A percentile compares a stretch with the other conserved stretches of the same genome.
Conservation (phyloP, 2,329 filamentous ascomycete genomes). For the Stachybotrys elegans region DNA sequence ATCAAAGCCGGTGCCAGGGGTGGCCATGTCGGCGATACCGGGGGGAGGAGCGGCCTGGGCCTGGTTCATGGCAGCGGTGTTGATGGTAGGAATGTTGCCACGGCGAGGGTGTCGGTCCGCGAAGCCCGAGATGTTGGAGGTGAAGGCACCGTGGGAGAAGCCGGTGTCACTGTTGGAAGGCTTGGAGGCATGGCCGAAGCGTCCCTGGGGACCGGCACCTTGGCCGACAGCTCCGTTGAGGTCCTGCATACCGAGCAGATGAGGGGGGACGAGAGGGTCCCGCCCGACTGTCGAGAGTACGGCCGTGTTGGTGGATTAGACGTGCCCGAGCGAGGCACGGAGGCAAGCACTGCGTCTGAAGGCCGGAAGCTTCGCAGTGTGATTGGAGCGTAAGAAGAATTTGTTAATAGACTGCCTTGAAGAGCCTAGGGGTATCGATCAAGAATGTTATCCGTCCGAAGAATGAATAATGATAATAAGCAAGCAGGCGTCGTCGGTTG, state of each 20-base stretch:
- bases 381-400: too few species aligned
- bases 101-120: conserved; percentile 81
- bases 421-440: background rate
- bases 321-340: conserved; percentile 38
- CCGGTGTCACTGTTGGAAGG: conserved; percentile 79
- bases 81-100: conserved; percentile 85
- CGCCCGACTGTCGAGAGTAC: conserved; percentile 70
- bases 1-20: conserved; percentile 84
- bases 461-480: background rate
- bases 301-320: conserved; percentile 70
- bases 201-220: conserved; percentile 48
- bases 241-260: conserved; percentile 89
- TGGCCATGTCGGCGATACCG: conserved; percentile 69
- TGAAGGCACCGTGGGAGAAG: conserved; percentile 89
- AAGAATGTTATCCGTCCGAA: background rate
- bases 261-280: conserved; percentile 84
- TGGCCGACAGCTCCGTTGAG: conserved; percentile 58
- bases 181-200: conserved; percentile 73
- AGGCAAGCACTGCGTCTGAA: too few species aligned
- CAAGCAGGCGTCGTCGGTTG: background rate
- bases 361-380: too few species aligned
- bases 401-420: too few species aligned
- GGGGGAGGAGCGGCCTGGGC: conserved; percentile 19
- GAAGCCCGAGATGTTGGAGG: conserved; percentile 80
- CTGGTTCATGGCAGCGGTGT: conserved; percentile 65